Percentiles rank a stretch among this genome's conserved stretches.
phyloP scores from a whole-genome alignment of 176 grass and related monocot species.

The Zea mays region DNA sequence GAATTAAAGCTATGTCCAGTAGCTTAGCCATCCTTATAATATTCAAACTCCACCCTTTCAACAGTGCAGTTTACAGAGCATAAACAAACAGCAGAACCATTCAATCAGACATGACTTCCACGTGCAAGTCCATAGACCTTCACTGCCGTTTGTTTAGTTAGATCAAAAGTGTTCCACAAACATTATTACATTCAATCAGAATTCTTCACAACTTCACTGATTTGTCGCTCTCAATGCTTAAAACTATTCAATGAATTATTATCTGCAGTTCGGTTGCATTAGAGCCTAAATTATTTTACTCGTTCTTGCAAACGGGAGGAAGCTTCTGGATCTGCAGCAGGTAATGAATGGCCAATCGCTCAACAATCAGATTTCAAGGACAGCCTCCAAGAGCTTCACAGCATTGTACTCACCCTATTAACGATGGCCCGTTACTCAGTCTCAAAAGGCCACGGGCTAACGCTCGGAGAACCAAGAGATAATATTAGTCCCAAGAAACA shows the following conservation, averaged over 20 bases:
- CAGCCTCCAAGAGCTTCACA: no score
- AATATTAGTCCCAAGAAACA: no score
- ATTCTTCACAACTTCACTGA: neutral
- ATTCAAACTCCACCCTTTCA: neutral
- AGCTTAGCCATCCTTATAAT: neutral
- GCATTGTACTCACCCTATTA: no score
- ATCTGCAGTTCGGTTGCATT: conserved; percentile 17
- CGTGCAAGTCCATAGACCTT: neutral
- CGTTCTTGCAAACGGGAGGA: conserved; percentile 41
- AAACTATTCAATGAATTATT: neutral
- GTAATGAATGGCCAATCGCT: neutral
- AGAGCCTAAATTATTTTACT: neutral
- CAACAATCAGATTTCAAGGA: neutral
- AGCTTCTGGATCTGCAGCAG: conserved; percentile 56
- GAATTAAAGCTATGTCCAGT: neutral
- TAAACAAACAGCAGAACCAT: neutral
- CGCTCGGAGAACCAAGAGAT: no score
- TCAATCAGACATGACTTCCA: no score
- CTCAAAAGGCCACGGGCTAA: no score
- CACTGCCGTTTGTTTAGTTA: no score
- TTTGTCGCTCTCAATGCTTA: neutral
- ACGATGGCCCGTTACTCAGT: no score
- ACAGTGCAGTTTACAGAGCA: no score
- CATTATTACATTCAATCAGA: neutral
- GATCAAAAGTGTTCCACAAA: neutral